Percentiles rank a stretch among this genome's conserved stretches.
Conservation (phyloP, 1,284 basidiomycete genomes). For the Cryptococcus sp. region DNA sequence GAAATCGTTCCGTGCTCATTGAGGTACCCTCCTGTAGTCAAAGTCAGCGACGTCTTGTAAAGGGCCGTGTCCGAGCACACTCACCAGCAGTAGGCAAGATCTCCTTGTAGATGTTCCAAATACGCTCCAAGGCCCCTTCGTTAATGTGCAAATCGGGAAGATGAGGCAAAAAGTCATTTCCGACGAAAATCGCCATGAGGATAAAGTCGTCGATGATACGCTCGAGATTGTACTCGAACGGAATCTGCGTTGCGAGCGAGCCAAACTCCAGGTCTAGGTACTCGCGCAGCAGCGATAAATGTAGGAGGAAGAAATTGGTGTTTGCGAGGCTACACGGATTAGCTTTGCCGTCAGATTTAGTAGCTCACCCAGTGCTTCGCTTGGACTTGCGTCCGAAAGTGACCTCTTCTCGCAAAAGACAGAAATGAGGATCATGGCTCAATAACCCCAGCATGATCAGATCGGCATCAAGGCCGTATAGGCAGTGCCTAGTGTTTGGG, state of each 20-base stretch:
- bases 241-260: constrained; percentile 58
- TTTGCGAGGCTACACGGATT: constrained; percentile 65
- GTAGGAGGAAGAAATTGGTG: constrained; percentile 92
- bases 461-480: constrained; percentile 98
- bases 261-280: constrained; percentile 95
- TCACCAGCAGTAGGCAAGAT: constrained; percentile 76
- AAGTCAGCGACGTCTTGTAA: neutral
- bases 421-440: constrained; percentile 99
- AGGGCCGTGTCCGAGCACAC: constrained; percentile 32
- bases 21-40: constrained; percentile 75
- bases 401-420: constrained; percentile 94
- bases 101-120: constrained; percentile 95
- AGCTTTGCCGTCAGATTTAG: constrained; percentile 1
- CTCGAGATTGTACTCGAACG: constrained; percentile 80
- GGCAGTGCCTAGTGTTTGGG: constrained; percentile 72
- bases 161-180: constrained; percentile 98
- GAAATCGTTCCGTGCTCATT: constrained; percentile 88
- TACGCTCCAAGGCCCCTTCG: constrained; percentile 86
- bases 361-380: constrained; percentile 66
- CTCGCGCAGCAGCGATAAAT: constrained; percentile 91
- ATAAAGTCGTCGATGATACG: constrained; percentile 98
- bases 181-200: constrained; percentile 98
- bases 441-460: constrained; percentile 96
- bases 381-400: constrained; percentile 85
- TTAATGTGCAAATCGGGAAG: constrained; percentile 96